Evolutionary conservation across 2,329 filamentous ascomycete genomes (phyloP), one percentile per base, ranked within the genome.

Genomic region (Exophiala sp.): DNA sequence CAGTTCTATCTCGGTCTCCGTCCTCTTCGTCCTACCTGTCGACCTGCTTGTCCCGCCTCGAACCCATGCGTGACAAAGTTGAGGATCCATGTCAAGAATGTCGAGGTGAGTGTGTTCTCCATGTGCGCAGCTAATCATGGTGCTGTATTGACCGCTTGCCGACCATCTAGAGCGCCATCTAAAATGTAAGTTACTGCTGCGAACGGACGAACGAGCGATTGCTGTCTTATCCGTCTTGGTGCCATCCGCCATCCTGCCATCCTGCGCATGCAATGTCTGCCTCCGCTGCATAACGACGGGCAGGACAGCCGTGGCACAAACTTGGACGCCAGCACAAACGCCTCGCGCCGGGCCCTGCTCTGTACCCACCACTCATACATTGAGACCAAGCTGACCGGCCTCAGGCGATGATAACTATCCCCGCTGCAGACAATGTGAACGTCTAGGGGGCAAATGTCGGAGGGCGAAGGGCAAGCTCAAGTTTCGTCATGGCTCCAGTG

Each of bases 71-170:
- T 42, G 50, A 57, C 43, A 61, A 59, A 32, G 47, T 58, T 38
- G 58, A 61, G 21, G 58, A 59, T 40, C 58, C 58, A 43, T 61
- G 58, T 49, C 50, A 58, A 47, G 58, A 57, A 52, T 61, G 58
- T 49, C 53, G 57, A 58, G 58, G 58, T 61, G 54, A 40, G 55
- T 57, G 23, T 39, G 22, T 9, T 32, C 3, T 18, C 40, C 11
- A 22, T 19, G 19, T 22, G 19, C 8, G 16, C 18, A 21, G 37
- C 48, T n/a, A 24, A 35, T 32, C 30, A 34, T 34, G 30, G 30
- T 13, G 14, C 34, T 37, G 34, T 44, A 44, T 48, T 55, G 44
- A 54, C 50, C 53, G 49, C 55, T 45, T 48, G 35, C 40, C 37
- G 10, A 29, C 39, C 29, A 11, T 38, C 19, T 43, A 61, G 58